Base-by-base conservation (phyloP, 345 rosid species). In the Geranium rotundifolium region DNA sequence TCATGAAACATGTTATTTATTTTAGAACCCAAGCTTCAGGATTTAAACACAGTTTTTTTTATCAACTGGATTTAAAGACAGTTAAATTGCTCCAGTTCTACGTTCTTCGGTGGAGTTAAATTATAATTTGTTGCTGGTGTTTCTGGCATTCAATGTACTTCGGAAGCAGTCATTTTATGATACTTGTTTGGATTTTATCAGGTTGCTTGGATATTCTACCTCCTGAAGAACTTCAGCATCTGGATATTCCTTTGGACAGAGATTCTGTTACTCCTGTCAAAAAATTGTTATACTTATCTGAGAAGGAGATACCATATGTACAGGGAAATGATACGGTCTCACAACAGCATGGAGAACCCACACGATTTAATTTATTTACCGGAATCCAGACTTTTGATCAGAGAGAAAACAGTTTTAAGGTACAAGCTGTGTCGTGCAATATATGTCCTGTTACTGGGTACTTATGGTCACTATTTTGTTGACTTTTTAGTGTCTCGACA, bases 121-220 rank as follows among this genome's bases (percentile, higher is more conserved):
- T 2, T 46, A 46, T 46, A 14, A 46, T 7, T 46, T 19, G 20
- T 34, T 30, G 57, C 29, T 59, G 56, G 49, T 39, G 17, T 16
- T 41, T 31, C 57, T 27, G 17, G 14, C 31, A 17, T 49, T 8
- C 56, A 58, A 20, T 15, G 54, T 46, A 29, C 62, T 19, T 63
- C 60, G 7, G 39, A 52, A 29, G 18, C 20, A 41, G 46, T 58
- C 39, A n/a, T 41, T 69, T 19, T 59, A 2, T 63, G 59, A 46
- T 41, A 57, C 66, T 19, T 19, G 16, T 75, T 69, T 68, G 65
- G 69, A 39, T 70, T 31, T 3, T 79, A 57, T 58, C 73, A 92
- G 98, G 83, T 77, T 89, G 98, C 75, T 85, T 92, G 81, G 83
- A 92, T 80, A 82, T 92, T 15, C 74, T 81, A 16, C 85, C 89